Evolutionary conservation across 2,329 filamentous ascomycete species (phyloP), one percentile per base, ranked within the genome.

Genomic region (Monilinia laxa): DNA sequence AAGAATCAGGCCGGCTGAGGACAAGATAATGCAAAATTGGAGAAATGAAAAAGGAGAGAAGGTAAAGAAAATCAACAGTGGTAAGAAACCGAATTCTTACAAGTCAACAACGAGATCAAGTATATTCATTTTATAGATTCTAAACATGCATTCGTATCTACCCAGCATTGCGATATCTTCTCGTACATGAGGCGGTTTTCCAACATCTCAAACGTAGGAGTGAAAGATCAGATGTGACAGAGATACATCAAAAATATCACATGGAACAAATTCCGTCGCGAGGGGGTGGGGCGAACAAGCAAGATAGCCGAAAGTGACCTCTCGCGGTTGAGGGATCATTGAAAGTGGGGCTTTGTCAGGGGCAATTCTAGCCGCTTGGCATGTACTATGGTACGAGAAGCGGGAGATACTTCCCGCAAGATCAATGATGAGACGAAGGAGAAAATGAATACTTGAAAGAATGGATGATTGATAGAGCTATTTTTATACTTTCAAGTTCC

Each of bases 201-300:
- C 57, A 49, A 60, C 7, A 49, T 60, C 42, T 60, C 57, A 60
- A 60, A 60, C 42, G 20, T 18, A 49, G 57, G 28, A 49, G 42
- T 49, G 6, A 49, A 49, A 60, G 18, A 60, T 35, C 57, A 49
- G 42, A 60, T 60, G 57, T 20, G 42, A 35, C 11, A 38, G 14
- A 18, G 2, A 35, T 16, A 35, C 57, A 49, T 60, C 20, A 60
- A 49, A 49, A 60, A 49, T 60, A 35, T 38, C 4, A 49, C 28
- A 6, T 60, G 57, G 25, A 60, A 60, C 57, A 60, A n/a, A 49
- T 35, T 23, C 28, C 57, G 57, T 60, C 57, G 57, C 57, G 28
- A 51, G 31, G 20, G 28, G 47, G 28, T 62, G 58, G 45, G 31
- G 58, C 28, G 9, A 25, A 38, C 12, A 23, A 52, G 45, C 28